Evolutionary conservation across 1,139 yeast species (phyloP).

Genomic region (Hemisphaericaspora subhashii): DNA sequence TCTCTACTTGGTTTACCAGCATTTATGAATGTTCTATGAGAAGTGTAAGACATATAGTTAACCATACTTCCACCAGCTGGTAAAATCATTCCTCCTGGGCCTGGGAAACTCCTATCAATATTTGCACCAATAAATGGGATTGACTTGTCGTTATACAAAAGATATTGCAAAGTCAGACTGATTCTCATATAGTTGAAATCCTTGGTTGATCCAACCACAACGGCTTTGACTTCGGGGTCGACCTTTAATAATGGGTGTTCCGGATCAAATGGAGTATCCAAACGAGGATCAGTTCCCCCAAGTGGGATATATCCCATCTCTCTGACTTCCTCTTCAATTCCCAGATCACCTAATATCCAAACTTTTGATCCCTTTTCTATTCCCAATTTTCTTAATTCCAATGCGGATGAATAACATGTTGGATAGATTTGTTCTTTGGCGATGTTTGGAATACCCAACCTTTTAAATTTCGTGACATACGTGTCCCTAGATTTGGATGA

Average conservation of each 20-base stretch:
- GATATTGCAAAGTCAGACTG: slow-evolving; percentile 40
- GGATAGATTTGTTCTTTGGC: slow-evolving; percentile 34
- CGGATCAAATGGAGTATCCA: slow-evolving; percentile 39
- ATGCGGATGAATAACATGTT: slow-evolving; percentile 40
- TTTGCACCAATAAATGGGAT: slow-evolving; percentile 43
- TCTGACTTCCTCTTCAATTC: slow-evolving; percentile 71
- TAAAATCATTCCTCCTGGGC: slow-evolving; percentile 35
- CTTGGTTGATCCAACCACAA: slow-evolving; percentile 43
- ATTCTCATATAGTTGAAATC: slow-evolving; percentile 39
- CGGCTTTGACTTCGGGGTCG: slow-evolving; percentile 42
- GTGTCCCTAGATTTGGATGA: slow-evolving; percentile 36
- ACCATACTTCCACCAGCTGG: slow-evolving; percentile 49
- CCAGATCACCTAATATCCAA: slow-evolving; percentile 83
- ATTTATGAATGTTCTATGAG: slow-evolving; percentile 32
- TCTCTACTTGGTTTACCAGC: slow-evolving; percentile 42
- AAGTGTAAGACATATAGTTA: slow-evolving; percentile 37
- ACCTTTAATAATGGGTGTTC: slow-evolving; percentile 32
- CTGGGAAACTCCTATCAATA: slow-evolving; percentile 44
- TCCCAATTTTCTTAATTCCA: slow-evolving; percentile 23
- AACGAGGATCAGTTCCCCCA: slow-evolving; percentile 66
- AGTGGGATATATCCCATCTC: slow-evolving; percentile 66
- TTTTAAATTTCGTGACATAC: slow-evolving; percentile 33
- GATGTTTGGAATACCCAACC: slow-evolving; percentile 33
- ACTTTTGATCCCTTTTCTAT: slow-evolving; percentile 50
- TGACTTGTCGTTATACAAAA: slow-evolving; percentile 30